These are phyloP conservation scores for Carnegiea gigantea DNA, from an alignment of 179 eudicot genomes.

Conservation along the genomic window DNA sequence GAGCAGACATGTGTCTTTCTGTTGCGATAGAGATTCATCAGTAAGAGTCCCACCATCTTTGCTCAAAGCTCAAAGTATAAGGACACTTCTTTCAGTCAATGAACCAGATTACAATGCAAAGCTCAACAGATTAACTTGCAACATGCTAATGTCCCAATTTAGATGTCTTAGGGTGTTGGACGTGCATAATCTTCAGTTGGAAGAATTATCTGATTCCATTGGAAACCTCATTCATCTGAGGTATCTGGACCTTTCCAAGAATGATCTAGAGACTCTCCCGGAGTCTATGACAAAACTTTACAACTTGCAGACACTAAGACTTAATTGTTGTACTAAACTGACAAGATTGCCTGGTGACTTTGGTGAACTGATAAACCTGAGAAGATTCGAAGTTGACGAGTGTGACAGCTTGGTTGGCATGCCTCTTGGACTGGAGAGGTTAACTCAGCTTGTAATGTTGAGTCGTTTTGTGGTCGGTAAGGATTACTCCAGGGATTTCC, in stretches of 20 bases:
- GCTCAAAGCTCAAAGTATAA: slow-evolving; percentile 1
- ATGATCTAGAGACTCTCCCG: slow-evolving; percentile 31
- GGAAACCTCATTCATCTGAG: slow-evolving; percentile 32
- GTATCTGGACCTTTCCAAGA: slow-evolving; percentile 32
- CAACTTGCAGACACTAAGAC: slow-evolving; percentile 32
- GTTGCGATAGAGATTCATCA: background rate
- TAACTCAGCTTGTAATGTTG: slow-evolving; percentile 22
- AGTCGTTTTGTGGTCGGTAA: slow-evolving; percentile 25
- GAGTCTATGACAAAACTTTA: slow-evolving; percentile 27
- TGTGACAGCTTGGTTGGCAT: slow-evolving; percentile 27
- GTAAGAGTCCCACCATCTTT: background rate
- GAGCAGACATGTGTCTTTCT: slow-evolving; percentile 15
- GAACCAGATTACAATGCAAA: slow-evolving; percentile 18
- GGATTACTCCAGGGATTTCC: slow-evolving; percentile 3
- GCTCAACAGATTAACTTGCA: background rate
- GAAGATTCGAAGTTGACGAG: slow-evolving; percentile 24
- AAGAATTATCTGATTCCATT: slow-evolving; percentile 28
- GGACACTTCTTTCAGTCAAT: slow-evolving; percentile 27
- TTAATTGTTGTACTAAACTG: slow-evolving; percentile 26
- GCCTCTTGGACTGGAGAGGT: slow-evolving; percentile 24
- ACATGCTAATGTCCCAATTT: slow-evolving; percentile 1
- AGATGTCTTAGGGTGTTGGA: slow-evolving; percentile 35
- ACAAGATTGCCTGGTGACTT: slow-evolving; percentile 5
- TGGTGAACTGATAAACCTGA: slow-evolving; percentile 17
- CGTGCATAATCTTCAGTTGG: slow-evolving; percentile 26